Percentiles rank a stretch among this genome's conserved stretches.
Evolutionary conservation across 208 protist species (phyloP).

Genomic region (Leptomonas pyrrhocoris): DNA sequence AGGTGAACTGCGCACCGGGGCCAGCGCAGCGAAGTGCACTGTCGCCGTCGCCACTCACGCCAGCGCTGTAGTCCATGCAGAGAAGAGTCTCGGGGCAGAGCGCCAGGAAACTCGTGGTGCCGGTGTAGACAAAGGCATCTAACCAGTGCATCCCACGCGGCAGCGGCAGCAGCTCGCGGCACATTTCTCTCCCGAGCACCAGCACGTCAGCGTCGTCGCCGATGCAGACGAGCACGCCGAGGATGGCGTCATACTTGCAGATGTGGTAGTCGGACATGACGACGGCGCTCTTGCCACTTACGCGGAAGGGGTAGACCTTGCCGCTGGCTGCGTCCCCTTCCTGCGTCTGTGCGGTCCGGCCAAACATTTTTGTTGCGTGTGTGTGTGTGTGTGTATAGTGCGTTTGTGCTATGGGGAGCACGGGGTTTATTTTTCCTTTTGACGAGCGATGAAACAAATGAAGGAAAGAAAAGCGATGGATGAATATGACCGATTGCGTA

Average conservation of each 20-base stretch:
- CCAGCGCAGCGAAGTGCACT: conserved; percentile 41
- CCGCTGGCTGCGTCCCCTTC: background rate
- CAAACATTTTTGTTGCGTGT: conserved; percentile 6
- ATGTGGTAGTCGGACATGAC: conserved; percentile 86
- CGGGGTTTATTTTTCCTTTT: conserved; percentile 3
- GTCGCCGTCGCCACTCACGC: conserved; percentile 19
- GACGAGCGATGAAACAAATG: conserved; percentile 8
- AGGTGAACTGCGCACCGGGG: conserved; percentile 49
- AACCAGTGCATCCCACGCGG: conserved; percentile 69
- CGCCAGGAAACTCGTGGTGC: conserved; percentile 80
- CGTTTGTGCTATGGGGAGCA: background rate
- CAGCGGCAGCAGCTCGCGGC: conserved; percentile 55
- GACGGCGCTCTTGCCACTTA: conserved; percentile 56
- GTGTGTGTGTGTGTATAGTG: background rate
- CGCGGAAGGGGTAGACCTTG: conserved; percentile 36
- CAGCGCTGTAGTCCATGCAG: conserved; percentile 69
- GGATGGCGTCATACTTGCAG: conserved; percentile 73
- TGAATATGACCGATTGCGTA: too few species aligned
- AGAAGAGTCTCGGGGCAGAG: conserved; percentile 68
- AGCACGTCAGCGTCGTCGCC: conserved; percentile 75
- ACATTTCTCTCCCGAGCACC: conserved; percentile 66
- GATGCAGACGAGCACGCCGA: conserved; percentile 73
- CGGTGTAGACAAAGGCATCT: conserved; percentile 70
- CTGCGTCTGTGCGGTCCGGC: conserved; percentile 1
- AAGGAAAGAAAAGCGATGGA: conserved; percentile 1